Evolutionary conservation across 2,329 filamentous ascomycete species (phyloP), one percentile per base, ranked within the genome.

Genomic region (Apiospora phragmitis): DNA sequence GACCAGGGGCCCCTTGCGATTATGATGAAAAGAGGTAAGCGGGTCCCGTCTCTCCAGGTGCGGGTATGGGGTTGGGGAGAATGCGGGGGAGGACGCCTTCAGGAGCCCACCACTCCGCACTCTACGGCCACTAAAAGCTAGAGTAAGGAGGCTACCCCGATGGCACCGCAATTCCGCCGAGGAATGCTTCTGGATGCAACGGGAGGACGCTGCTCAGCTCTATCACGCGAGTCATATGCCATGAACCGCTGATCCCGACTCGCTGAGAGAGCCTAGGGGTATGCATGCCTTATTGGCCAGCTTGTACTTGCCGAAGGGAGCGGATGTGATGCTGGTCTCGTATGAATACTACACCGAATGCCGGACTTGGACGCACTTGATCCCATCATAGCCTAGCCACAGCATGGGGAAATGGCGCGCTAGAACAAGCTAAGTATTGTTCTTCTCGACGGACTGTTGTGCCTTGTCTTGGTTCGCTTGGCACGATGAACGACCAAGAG

Each of bases 1-100:
- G 55, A 14, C 21, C 55, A 62, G 55, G 55, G 55, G 21, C 32
- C 55, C 55, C 21, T 62, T 18, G 16, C 29, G 55, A 38, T 11
- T n/a, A 38, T n/a, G 55, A 11, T 21, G 24, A 7, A 62, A 38
- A 62, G 18, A 62, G 55, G 32, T n/a, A 38, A 35, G 55, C 55
- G 55, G 55, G 32, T n/a, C n/a, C 18, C 32, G 55, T 38, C 21
- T 47, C 18, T n/a, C n/a, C 55, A 38, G 21, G 55, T 62, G 38
- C 14, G 55, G 55, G 55, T 62, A 62, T 62, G 55, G 55, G 55
- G 55, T 62, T 62, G n/a, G 55, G 7, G 18, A 38, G 55, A 62
- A 62, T 62, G 55, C 55, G 55, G 55, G 51, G 55, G 16, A 16
- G 24, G 11, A 29, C 24, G 24, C 49, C 12, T 16, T 29, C 24